Percentiles rank a stretch among this genome's conserved stretches.
Conservation (phyloP, 169 alveolate species). For the Babesia bigemina region DNA sequence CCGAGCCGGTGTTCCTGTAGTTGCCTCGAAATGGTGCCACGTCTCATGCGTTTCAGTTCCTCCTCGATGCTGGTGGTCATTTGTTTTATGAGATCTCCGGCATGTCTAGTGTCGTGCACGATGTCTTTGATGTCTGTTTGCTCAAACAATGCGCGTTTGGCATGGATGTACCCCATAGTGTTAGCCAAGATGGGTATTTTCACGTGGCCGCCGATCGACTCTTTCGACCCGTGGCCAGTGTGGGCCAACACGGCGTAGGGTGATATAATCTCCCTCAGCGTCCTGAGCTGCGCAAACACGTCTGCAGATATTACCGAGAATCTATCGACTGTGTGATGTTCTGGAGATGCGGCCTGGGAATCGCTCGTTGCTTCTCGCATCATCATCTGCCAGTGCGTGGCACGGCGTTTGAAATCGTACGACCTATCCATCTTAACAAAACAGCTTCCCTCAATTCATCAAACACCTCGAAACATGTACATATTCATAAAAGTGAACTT, state of each 20-base stretch:
- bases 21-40: slow-evolving; percentile 3
- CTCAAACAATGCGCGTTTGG: slow-evolving; percentile 39
- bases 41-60: neutral
- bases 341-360: slow-evolving; percentile 1
- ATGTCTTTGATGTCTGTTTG: slow-evolving; percentile 51
- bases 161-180: slow-evolving; percentile 9
- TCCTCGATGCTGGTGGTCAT: slow-evolving; percentile 22
- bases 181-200: slow-evolving; percentile 16
- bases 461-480: neutral
- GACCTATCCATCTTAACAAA: slow-evolving; percentile 41
- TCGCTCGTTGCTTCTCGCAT: neutral
- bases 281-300: slow-evolving; percentile 38
- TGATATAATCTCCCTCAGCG: slow-evolving; percentile 24
- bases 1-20: slow-evolving; percentile 55
- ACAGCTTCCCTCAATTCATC: no score
- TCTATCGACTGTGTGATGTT: slow-evolving; percentile 29
- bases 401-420: slow-evolving; percentile 38
- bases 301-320: slow-evolving; percentile 51
- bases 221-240: slow-evolving; percentile 10
- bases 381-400: slow-evolving; percentile 29
- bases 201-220: slow-evolving; percentile 20
- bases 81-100: slow-evolving; percentile 60
- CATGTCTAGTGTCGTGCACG: slow-evolving; percentile 54
- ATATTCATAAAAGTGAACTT: no score
- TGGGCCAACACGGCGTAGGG: slow-evolving; percentile 31